A percentile compares a stretch with the other conserved stretches of the same genome.
These are phyloP conservation scores for Chenopodium album DNA, from an alignment of 148 eudicot species.

Conservation along the genomic window DNA sequence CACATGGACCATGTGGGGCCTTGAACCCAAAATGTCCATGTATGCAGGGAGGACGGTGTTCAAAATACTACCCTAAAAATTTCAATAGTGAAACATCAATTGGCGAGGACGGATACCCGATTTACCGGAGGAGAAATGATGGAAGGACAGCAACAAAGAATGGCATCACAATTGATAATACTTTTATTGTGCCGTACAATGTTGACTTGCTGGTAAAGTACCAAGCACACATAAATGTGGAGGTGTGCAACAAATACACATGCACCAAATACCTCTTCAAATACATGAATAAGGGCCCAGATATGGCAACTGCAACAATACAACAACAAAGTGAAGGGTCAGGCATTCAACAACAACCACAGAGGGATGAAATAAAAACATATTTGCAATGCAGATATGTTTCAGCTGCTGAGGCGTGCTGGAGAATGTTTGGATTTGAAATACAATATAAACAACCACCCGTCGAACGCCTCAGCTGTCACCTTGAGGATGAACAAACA, in stretches of 20 bases:
- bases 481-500: neutral
- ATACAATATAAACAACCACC: neutral
- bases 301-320: conserved; percentile 4
- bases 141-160: neutral
- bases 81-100: neutral
- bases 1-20: neutral
- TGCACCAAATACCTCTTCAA: conserved; percentile 7
- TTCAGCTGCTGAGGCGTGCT: conserved; percentile 10
- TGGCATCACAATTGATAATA: neutral
- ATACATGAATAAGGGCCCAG: conserved; percentile 14
- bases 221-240: conserved; percentile 9
- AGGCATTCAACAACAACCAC: no score
- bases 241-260: conserved; percentile 6
- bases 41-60: neutral
- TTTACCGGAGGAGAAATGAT: conserved; percentile 7
- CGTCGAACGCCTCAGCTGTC: neutral
- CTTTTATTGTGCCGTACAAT: conserved; percentile 1
- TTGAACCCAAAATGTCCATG: neutral
- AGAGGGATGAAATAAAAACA: no score
- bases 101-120: neutral
- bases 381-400: conserved; percentile 14
- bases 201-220: conserved; percentile 6
- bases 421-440: neutral
- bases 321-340: no score
- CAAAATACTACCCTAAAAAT: neutral